Conservation (phyloP, 306 rosid species). For the Corylus americana region DNA sequence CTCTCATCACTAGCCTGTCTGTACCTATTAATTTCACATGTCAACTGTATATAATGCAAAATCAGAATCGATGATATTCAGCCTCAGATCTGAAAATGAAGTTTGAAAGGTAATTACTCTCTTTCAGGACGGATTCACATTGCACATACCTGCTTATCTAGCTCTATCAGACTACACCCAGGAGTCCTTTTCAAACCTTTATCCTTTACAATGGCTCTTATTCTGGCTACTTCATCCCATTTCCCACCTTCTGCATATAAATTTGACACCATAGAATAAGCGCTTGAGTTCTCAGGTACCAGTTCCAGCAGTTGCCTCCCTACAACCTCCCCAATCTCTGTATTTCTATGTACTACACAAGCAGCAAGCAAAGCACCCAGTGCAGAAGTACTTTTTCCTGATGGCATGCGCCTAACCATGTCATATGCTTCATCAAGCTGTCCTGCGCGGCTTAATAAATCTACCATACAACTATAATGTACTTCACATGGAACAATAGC, state of each 20-base stretch:
- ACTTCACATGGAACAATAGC: constrained; percentile 43
- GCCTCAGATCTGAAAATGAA: constrained; percentile 1
- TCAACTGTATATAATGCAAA: background rate
- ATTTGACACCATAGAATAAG: constrained; percentile 37
- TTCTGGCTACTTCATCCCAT: constrained; percentile 48
- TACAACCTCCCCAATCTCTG: constrained; percentile 38
- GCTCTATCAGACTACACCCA: constrained; percentile 45
- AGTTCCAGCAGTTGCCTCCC: constrained; percentile 37
- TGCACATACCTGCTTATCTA: constrained; percentile 8
- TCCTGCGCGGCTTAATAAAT: constrained; percentile 57
- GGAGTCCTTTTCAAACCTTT: constrained; percentile 33
- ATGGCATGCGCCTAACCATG: constrained; percentile 39
- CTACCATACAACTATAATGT: constrained; percentile 52
- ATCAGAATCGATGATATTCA: background rate
- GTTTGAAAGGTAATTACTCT: background rate
- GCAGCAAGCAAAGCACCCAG: constrained; percentile 50
- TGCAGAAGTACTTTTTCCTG: constrained; percentile 37
- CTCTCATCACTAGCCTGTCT: too few species aligned
- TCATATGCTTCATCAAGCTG: constrained; percentile 45
- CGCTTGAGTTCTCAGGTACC: constrained; percentile 34
- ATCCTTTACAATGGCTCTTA: constrained; percentile 35
- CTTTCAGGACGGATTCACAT: constrained; percentile 20
- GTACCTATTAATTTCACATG: too few species aligned
- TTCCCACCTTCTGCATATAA: constrained; percentile 45
- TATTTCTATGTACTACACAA: constrained; percentile 46